Evolutionary conservation across 106 monocot genomes (phyloP).

Genomic region (Allium sativum): DNA sequence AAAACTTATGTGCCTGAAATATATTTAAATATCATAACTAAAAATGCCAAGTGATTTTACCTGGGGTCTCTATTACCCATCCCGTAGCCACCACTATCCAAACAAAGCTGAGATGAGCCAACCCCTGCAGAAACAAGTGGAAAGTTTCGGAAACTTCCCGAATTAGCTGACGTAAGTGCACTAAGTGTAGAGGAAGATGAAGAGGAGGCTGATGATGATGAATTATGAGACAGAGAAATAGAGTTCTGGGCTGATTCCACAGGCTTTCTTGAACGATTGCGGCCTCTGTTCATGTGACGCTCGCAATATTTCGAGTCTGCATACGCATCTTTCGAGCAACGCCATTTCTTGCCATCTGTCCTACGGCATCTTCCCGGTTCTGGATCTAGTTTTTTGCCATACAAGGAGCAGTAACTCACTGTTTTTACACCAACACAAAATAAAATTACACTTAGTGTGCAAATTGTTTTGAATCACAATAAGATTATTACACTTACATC

Average conservation of each 20-base stretch:
- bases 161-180: constrained; percentile 6
- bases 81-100: constrained; percentile 18
- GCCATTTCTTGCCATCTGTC: constrained; percentile 76
- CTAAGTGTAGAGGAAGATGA: constrained; percentile 7
- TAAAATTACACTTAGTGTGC: background rate
- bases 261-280: constrained; percentile 93
- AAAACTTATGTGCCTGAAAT: background rate
- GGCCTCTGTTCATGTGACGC: constrained; percentile 73
- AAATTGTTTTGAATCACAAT: too few relatives aligned
- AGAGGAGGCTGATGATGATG: constrained; percentile 9
- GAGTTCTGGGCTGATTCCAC: constrained; percentile 36
- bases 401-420: constrained; percentile 55
- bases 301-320: constrained; percentile 87
- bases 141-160: constrained; percentile 16
- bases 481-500: too few relatives aligned
- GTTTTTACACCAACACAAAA: background rate
- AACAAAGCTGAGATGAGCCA: constrained; percentile 14
- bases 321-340: constrained; percentile 63
- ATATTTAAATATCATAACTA: background rate
- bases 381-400: constrained; percentile 68
- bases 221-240: constrained; percentile 12
- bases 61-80: constrained; percentile 20
- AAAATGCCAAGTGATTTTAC: constrained; percentile 1
- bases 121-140: constrained; percentile 5
- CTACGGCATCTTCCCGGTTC: constrained; percentile 70